These are phyloP conservation scores for Tilletiaria anomala DNA, from an alignment of 1,284 basidiomycete genomes.

Conservation along the genomic window DNA sequence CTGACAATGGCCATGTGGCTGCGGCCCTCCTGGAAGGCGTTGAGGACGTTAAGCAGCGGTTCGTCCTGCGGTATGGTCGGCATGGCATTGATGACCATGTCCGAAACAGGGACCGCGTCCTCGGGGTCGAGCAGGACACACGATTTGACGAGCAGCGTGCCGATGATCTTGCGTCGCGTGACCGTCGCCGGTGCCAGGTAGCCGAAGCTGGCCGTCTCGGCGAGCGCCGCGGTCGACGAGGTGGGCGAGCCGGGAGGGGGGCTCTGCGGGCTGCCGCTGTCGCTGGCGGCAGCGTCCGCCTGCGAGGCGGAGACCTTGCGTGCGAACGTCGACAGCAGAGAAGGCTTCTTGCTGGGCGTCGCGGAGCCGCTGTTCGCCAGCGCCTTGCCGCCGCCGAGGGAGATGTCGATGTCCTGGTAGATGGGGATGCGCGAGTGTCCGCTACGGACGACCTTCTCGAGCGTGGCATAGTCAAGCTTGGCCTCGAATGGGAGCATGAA, in stretches of 20 bases:
- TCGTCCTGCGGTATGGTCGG: constrained; percentile 73
- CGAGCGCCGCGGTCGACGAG: constrained; percentile 40
- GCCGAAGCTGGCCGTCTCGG: background rate
- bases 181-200: no score
- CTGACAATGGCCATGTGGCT: constrained; percentile 78
- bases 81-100: constrained; percentile 52
- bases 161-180: constrained; percentile 56
- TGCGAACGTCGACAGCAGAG: background rate
- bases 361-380: constrained; percentile 11
- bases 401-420: constrained; percentile 42
- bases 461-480: constrained; percentile 60
- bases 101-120: constrained; percentile 41
- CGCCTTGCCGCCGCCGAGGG: constrained; percentile 8
- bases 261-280: background rate
- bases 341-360: constrained; percentile 12
- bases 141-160: constrained; percentile 67
- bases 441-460: constrained; percentile 58
- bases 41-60: constrained; percentile 68
- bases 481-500: constrained; percentile 71
- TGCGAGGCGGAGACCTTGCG: background rate
- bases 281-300: no score
- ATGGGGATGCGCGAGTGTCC: constrained; percentile 55
- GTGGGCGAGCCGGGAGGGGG: constrained; percentile 26
- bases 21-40: constrained; percentile 77
- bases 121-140: constrained; percentile 79